These are phyloP conservation scores for Omphalotus guepiniiformis DNA, from an alignment of 768 basidiomycete genomes.

Conservation along the genomic window DNA sequence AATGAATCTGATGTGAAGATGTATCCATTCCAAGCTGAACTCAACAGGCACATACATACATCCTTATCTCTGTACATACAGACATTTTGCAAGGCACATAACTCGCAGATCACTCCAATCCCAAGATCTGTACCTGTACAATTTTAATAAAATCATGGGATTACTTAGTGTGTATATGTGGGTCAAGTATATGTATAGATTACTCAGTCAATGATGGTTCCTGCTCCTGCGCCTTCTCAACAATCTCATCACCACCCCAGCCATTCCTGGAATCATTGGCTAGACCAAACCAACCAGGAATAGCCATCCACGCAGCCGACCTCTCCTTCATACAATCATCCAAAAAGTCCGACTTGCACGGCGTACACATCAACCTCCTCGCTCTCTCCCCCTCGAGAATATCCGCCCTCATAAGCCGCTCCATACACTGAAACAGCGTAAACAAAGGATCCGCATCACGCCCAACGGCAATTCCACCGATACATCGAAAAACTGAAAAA, in stretches of 20 bases:
- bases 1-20: too few relatives aligned
- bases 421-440: slow-evolving; percentile 61
- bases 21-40: too few relatives aligned
- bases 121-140: too few relatives aligned
- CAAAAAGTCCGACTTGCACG: slow-evolving; percentile 47
- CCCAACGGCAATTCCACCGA: slow-evolving; percentile 68
- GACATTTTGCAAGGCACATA: too few relatives aligned
- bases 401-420: slow-evolving; percentile 70
- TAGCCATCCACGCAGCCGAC: background rate
- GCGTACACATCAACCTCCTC: slow-evolving; percentile 49
- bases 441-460: slow-evolving; percentile 73
- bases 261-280: background rate
- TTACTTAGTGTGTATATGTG: too few relatives aligned
- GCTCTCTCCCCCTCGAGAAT: slow-evolving; percentile 57
- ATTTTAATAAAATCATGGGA: too few relatives aligned
- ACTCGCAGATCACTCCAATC: too few relatives aligned
- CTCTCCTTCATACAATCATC: slow-evolving; percentile 7
- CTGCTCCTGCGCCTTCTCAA: too few relatives aligned
- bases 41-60: too few relatives aligned
- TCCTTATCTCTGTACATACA: too few relatives aligned
- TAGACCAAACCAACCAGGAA: slow-evolving; percentile 3
- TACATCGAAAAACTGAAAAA: slow-evolving; percentile 65
- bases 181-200: too few relatives aligned
- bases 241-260: background rate
- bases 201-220: too few relatives aligned